phyloP scores from a whole-genome alignment of 2,329 filamentous ascomycete genomes.

The Monosporascus cannonballus region DNA sequence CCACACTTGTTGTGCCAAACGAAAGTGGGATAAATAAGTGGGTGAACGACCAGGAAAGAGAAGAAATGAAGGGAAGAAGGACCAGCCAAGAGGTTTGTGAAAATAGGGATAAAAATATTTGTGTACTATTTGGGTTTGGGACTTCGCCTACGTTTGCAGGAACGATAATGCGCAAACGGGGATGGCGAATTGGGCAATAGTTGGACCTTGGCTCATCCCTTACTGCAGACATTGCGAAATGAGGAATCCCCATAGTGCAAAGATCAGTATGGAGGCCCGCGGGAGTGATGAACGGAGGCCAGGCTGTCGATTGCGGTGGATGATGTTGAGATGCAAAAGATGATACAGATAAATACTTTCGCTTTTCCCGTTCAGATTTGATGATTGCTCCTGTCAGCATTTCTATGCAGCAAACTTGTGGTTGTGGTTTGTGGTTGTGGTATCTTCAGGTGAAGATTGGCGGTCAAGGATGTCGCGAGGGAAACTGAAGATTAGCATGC shows the following conservation, averaged over 20 bases:
- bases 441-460: background rate
- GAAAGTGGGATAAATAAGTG: background rate
- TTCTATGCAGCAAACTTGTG: background rate
- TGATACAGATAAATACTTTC: background rate
- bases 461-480: background rate
- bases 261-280: background rate
- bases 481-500: background rate
- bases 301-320: background rate
- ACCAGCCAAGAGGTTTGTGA: too few relatives aligned
- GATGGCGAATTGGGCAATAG: background rate
- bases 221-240: background rate
- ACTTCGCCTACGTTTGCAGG: background rate
- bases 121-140: background rate
- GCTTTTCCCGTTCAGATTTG: background rate
- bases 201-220: background rate
- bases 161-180: background rate
- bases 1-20: background rate
- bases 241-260: background rate
- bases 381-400: background rate
- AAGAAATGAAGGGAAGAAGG: background rate
- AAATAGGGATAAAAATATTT: background rate
- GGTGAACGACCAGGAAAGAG: background rate
- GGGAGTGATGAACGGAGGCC: background rate
- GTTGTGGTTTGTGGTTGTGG: background rate
- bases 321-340: background rate